A percentile compares a stretch with the other conserved stretches of the same genome.
Conservation (phyloP, 495 filamentous ascomycete genomes). For the Neurospora sp. region DNA sequence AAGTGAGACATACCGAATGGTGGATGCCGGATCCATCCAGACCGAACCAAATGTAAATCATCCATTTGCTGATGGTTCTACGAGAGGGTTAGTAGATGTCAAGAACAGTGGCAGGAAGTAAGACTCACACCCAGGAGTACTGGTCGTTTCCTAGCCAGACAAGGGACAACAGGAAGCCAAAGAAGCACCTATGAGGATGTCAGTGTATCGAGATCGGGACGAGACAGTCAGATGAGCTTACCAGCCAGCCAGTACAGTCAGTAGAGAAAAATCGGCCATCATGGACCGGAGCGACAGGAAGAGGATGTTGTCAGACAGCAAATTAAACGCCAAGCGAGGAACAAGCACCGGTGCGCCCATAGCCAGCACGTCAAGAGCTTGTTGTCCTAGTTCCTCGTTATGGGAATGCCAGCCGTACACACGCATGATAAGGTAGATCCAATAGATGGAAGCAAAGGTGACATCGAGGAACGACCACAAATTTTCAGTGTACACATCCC, state of each 20-base stretch:
- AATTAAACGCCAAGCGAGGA: slow-evolving; percentile 63
- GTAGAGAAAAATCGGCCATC: slow-evolving; percentile 61
- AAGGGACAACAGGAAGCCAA: slow-evolving; percentile 61
- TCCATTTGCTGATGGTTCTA: slow-evolving; percentile 63
- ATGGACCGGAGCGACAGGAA: slow-evolving; percentile 62
- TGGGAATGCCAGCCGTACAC: slow-evolving; percentile 42
- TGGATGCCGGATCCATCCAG: slow-evolving; percentile 64
- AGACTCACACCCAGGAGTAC: slow-evolving; percentile 31
- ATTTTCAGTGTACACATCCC: slow-evolving; percentile 68
- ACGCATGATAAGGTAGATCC: slow-evolving; percentile 49
- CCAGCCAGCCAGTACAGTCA: slow-evolving; percentile 57
- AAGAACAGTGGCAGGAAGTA: background rate
- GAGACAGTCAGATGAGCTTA: background rate
- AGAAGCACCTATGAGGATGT: slow-evolving; percentile 40
- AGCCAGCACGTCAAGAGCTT: slow-evolving; percentile 57
- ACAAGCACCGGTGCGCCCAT: slow-evolving; percentile 61
- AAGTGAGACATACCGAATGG: slow-evolving; percentile 35
- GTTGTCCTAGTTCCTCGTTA: slow-evolving; percentile 28
- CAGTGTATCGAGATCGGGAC: background rate
- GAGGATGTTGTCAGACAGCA: slow-evolving; percentile 63
- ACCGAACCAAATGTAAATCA: slow-evolving; percentile 76
- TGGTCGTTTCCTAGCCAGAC: slow-evolving; percentile 48
- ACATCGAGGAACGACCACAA: slow-evolving; percentile 72
- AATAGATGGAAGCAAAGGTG: slow-evolving; percentile 52
- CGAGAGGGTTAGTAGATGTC: background rate